Evolutionary conservation across 768 basidiomycete species (phyloP).

Genomic region (Lentinus brumalis): DNA sequence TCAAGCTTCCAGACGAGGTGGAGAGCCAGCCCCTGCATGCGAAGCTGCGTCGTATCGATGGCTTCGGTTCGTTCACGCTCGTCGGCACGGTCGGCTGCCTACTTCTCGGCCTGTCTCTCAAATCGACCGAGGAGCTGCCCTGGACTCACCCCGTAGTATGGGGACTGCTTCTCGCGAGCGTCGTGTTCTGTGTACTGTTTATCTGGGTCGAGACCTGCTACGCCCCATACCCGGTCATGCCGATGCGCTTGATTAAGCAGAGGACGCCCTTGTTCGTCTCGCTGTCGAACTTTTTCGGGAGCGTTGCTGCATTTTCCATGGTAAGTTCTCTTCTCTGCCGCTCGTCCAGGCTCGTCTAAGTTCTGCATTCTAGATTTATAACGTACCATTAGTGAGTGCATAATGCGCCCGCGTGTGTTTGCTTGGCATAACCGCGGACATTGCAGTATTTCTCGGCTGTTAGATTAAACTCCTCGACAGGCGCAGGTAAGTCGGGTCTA

Average conservation of each 20-base stretch:
- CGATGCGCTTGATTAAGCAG: constrained; percentile 72
- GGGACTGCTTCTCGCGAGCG: constrained; percentile 62
- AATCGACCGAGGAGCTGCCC: constrained; percentile 74
- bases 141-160: constrained; percentile 77
- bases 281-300: constrained; percentile 74
- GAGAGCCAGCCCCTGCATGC: constrained; percentile 58
- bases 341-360: not conserved
- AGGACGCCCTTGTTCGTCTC: constrained; percentile 84
- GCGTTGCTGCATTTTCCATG: constrained; percentile 80
- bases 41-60: constrained; percentile 81
- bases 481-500: constrained; percentile 57
- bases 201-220: constrained; percentile 76
- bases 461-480: constrained; percentile 62
- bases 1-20: constrained; percentile 68
- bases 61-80: constrained; percentile 79
- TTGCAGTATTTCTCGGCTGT: constrained; percentile 83
- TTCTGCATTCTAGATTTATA: constrained; percentile 62
- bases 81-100: constrained; percentile 69
- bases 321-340: constrained; percentile 38
- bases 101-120: constrained; percentile 75
- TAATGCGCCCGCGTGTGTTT: not conserved
- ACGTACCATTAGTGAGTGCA: constrained; percentile 72
- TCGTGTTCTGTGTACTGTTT: constrained; percentile 59
- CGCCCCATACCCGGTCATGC: constrained; percentile 89
- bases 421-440: constrained; percentile 12